These are phyloP conservation scores for Tetradesmus lagerheimii DNA, from an alignment of 139 green algal species.

Conservation along the genomic window DNA sequence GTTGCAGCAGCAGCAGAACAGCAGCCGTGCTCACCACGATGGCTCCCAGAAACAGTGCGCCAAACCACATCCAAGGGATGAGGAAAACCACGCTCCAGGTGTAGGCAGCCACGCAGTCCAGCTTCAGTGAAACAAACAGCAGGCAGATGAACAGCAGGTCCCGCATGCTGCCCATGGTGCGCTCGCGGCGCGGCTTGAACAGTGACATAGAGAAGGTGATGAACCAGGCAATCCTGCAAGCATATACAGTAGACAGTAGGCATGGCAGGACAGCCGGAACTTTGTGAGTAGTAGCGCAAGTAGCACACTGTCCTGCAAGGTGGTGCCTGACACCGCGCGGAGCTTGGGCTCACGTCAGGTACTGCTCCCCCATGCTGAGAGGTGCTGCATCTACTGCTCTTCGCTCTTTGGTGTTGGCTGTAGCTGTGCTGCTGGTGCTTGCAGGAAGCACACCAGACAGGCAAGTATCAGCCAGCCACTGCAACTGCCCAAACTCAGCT, in stretches of 20 bases:
- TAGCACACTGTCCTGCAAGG: not conserved
- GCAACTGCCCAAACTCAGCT: not conserved
- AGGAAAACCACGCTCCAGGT: constrained; percentile 75
- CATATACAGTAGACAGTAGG: not conserved
- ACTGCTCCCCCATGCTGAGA: no score
- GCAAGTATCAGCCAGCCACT: no score
- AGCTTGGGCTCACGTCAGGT: no score
- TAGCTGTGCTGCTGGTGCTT: no score
- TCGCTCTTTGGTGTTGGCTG: no score
- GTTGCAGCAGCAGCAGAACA: not conserved
- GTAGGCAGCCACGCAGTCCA: constrained; percentile 61
- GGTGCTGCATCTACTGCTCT: no score
- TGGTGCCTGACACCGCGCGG: no score
- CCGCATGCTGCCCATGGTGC: constrained; percentile 56
- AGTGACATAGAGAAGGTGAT: constrained; percentile 43
- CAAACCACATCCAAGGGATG: constrained; percentile 75
- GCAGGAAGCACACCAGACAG: no score
- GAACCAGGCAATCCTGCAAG: constrained; percentile 60
- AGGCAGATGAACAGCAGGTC: constrained; percentile 71
- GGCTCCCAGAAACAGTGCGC: constrained; percentile 58
- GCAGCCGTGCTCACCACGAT: constrained; percentile 48
- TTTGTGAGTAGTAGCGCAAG: not conserved
- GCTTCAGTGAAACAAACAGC: constrained; percentile 65
- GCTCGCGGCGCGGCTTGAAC: constrained; percentile 58
- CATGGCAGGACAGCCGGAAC: not conserved